phyloP scores from a whole-genome alignment of 495 filamentous ascomycete species.

The Penicillium odoratum region DNA sequence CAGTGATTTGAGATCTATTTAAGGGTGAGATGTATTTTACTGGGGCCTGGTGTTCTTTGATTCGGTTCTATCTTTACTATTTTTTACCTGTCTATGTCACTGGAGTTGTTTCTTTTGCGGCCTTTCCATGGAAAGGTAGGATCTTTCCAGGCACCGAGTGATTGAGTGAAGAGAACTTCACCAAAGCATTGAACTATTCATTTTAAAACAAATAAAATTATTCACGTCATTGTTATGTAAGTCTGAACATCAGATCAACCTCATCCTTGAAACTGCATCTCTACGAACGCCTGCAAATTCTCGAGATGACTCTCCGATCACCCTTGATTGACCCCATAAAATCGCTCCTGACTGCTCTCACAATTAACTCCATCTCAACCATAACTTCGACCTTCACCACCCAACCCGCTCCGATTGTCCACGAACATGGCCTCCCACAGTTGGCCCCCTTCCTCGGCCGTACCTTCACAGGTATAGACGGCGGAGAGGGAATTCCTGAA shows the following conservation, averaged over 20 bases:
- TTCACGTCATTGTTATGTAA: slow-evolving; percentile 27
- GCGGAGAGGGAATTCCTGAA: slow-evolving; percentile 38
- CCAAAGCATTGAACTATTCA: neutral
- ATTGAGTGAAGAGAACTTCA: neutral
- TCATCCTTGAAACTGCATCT: neutral
- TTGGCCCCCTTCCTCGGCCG: slow-evolving; percentile 63
- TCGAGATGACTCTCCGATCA: slow-evolving; percentile 28
- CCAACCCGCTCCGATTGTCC: slow-evolving; percentile 34
- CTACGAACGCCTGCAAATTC: neutral
- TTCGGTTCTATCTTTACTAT: neutral
- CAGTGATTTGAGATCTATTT: slow-evolving; percentile 28
- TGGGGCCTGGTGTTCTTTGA: slow-evolving; percentile 7
- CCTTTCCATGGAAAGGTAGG: neutral
- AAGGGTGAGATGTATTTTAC: slow-evolving; percentile 15
- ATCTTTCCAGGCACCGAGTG: neutral
- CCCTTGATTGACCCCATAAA: slow-evolving; percentile 44
- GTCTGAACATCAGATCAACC: slow-evolving; percentile 9
- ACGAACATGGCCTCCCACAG: slow-evolving; percentile 61
- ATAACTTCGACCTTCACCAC: slow-evolving; percentile 51
- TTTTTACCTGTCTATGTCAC: neutral
- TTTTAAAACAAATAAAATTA: neutral
- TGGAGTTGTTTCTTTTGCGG: slow-evolving; percentile 15
- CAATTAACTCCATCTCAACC: slow-evolving; percentile 23
- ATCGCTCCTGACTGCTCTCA: slow-evolving; percentile 50
- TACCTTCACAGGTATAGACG: slow-evolving; percentile 49